These are phyloP conservation scores for Penicillium manginii DNA, from an alignment of 495 filamentous ascomycete species.

Conservation along the genomic window DNA sequence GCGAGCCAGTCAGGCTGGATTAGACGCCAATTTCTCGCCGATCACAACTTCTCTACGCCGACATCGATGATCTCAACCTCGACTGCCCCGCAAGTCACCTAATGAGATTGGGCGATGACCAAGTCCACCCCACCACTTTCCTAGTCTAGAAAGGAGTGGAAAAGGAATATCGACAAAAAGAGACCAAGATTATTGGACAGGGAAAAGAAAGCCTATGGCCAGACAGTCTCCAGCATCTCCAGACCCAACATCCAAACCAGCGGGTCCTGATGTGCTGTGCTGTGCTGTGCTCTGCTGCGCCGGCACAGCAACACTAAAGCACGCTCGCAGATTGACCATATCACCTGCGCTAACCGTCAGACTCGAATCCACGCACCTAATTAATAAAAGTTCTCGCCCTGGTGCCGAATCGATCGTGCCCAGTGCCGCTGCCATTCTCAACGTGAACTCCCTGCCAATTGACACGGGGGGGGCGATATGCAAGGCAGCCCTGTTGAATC, in stretches of 20 bases:
- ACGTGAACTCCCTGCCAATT: slow-evolving; percentile 9
- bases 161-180: neutral
- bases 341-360: slow-evolving; percentile 16
- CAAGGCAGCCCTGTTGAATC: slow-evolving; percentile 21
- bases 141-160: neutral
- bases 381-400: neutral
- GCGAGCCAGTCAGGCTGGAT: slow-evolving; percentile 13
- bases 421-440: neutral
- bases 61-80: neutral
- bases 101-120: no score
- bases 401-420: slow-evolving; percentile 15
- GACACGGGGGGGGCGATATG: slow-evolving; percentile 19
- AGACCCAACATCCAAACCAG: slow-evolving; percentile 24
- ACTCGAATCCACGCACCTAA: neutral
- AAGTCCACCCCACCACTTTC: no score
- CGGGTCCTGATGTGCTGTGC: slow-evolving; percentile 20
- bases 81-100: neutral
- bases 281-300: no score
- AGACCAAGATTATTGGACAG: no score
- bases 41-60: slow-evolving; percentile 3
- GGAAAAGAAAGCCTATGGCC: neutral
- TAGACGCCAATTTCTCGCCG: slow-evolving; percentile 27
- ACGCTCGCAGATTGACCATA: slow-evolving; percentile 21
- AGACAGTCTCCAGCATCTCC: neutral
- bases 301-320: slow-evolving; percentile 14